Conservation (phyloP, 1,284 basidiomycete genomes). For the Ganoderma sinense region DNA sequence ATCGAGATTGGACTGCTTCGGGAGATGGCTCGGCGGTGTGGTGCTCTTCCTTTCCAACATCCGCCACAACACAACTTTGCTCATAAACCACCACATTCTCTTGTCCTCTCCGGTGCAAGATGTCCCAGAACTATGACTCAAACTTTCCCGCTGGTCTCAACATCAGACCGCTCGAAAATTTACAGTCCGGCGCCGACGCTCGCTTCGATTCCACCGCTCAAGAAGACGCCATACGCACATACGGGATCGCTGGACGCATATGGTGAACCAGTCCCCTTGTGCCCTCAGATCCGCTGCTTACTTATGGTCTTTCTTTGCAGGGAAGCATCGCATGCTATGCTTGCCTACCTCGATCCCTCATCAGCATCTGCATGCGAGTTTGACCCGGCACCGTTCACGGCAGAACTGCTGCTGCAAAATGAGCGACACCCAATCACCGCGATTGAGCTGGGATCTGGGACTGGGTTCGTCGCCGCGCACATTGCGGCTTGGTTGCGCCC, state of each 20-base stretch:
- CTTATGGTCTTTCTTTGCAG: constrained; percentile 43
- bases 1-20: constrained; percentile 17
- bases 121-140: constrained; percentile 25
- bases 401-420: not conserved
- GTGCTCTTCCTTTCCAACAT: constrained; percentile 4
- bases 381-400: constrained; percentile 58
- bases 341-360: constrained; percentile 57
- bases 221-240: constrained; percentile 64
- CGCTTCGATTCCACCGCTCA: constrained; percentile 59
- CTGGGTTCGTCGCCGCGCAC: constrained; percentile 65
- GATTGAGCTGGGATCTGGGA: constrained; percentile 79
- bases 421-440: constrained; percentile 39
- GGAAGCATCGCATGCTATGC: constrained; percentile 77
- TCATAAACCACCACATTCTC: constrained; percentile 6
- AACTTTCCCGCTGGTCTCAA: constrained; percentile 40
- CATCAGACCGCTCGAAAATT: constrained; percentile 33
- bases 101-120: not conserved
- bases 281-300: constrained; percentile 5
- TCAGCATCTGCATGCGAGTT: constrained; percentile 47
- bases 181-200: constrained; percentile 24
- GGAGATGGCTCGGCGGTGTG: constrained; percentile 7
- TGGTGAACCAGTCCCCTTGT: constrained; percentile 55
- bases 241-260: constrained; percentile 80
- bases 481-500: constrained; percentile 47
- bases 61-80: not conserved